Evolutionary conservation across 805 yeast genomes (phyloP).

Genomic region (Millerago galiae): DNA sequence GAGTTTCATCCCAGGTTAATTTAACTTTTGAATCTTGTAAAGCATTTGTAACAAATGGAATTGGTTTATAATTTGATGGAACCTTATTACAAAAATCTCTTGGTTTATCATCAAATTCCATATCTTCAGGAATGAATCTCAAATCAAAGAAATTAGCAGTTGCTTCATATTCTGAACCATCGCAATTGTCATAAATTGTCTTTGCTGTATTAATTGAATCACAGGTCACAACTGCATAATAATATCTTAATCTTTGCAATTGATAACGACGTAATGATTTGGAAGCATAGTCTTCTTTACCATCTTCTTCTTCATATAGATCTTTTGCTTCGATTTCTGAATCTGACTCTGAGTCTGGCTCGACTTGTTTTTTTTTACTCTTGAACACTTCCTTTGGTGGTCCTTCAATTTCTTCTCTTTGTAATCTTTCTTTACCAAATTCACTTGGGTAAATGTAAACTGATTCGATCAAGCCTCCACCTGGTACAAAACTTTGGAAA

Average conservation of each 20-base stretch:
- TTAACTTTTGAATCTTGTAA: slow-evolving; percentile 94
- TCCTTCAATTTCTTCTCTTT: slow-evolving; percentile 82
- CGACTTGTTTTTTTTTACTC: slow-evolving; percentile 35
- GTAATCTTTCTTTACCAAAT: slow-evolving; percentile 89
- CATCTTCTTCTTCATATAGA: slow-evolving; percentile 74
- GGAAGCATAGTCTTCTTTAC: slow-evolving; percentile 77
- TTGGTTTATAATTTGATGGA: slow-evolving; percentile 76
- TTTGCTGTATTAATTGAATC: slow-evolving; percentile 67
- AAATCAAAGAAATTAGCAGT: slow-evolving; percentile 92
- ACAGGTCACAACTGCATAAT: slow-evolving; percentile 85
- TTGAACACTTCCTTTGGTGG: slow-evolving; percentile 83
- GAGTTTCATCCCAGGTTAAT: slow-evolving; percentile 98
- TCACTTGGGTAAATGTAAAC: slow-evolving; percentile 81
- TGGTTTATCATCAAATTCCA: slow-evolving; percentile 77
- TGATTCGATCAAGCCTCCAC: slow-evolving; percentile 60
- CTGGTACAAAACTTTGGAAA: slow-evolving; percentile 76
- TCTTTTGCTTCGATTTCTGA: slow-evolving; percentile 60
- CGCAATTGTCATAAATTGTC: slow-evolving; percentile 77
- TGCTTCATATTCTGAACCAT: slow-evolving; percentile 92
- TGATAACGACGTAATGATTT: slow-evolving; percentile 84
- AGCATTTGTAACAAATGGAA: slow-evolving; percentile 84
- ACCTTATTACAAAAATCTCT: slow-evolving; percentile 66
- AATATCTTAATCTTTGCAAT: slow-evolving; percentile 85
- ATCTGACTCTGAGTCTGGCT: slow-evolving; percentile 41
- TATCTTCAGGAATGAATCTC: slow-evolving; percentile 88